Evolutionary conservation across 2,329 filamentous ascomycete genomes (phyloP).

Genomic region (Akanthomyces lecanii): DNA sequence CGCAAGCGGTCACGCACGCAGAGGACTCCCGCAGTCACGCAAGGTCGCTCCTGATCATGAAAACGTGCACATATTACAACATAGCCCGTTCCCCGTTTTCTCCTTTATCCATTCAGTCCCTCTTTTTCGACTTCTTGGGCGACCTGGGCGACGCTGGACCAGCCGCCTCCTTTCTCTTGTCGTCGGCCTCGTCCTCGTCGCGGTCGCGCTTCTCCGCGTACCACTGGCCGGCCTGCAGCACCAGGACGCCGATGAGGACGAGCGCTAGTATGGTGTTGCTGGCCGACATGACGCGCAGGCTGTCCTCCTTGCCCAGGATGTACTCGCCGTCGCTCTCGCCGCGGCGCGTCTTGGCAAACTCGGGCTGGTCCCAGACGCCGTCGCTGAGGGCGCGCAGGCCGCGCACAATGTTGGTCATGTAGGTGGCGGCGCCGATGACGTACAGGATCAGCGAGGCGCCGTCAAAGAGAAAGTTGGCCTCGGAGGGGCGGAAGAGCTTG

Average conservation of each 20-base stretch:
- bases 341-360: conserved; percentile 34
- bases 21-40: background rate
- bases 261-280: conserved; percentile 95
- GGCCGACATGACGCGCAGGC: conserved; percentile 81
- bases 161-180: conserved; percentile 38
- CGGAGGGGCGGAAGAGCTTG: conserved; percentile 91
- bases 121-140: conserved; percentile 28
- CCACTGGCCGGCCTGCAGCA: conserved; percentile 96
- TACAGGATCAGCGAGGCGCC: conserved; percentile 77
- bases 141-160: conserved; percentile 19
- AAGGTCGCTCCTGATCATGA: conserved; percentile 1
- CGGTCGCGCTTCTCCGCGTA: conserved; percentile 93
- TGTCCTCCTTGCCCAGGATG: conserved; percentile 79
- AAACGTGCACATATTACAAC: conserved; percentile 11
- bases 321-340: conserved; percentile 54
- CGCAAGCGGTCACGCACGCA: background rate
- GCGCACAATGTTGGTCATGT: conserved; percentile 95
- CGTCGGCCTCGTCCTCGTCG: conserved; percentile 68
- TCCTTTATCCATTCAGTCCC: conserved; percentile 28
- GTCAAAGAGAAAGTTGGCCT: conserved; percentile 94
- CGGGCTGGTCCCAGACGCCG: conserved; percentile 55
- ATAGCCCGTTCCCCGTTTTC: background rate
- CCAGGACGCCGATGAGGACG: conserved; percentile 84
- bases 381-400: conserved; percentile 78
- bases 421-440: conserved; percentile 84